Base-by-base conservation (phyloP, 768 basidiomycete species). In the Sistotremastrum niveocremeum region DNA sequence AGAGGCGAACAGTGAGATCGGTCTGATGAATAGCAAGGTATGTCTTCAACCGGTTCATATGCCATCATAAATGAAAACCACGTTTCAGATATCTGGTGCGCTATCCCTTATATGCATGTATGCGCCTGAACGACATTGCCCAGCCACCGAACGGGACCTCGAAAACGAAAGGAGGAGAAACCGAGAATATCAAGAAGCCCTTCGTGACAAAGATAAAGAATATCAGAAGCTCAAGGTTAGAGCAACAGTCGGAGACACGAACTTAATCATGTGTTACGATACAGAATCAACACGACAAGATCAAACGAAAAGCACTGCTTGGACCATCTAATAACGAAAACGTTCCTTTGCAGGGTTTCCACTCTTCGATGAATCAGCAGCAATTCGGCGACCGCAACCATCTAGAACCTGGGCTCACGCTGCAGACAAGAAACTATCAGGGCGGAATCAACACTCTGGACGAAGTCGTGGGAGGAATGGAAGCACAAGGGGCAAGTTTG, bases 1-100 rank as follows among this genome's bases (percentile, higher is more conserved):
- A 62, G 87, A 90, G 77, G 87, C 87, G 4, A 86, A 88, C 49
- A 73, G 79, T 31, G 84, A 89, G 62, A 75, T 89, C 10, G 70
- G 62, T 48, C 66, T 89, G 31, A 62, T 89, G 34, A 77, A 70
- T 51, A 74, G 72, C 56, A 90, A 89, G 62, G 67, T 75, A 37
- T 59, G 72, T 54, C 79, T 84, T 81, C 60, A 46, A 63, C 43
- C 6, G 20, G 20, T 20, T 20, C 20, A 20, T 20, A 20, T 20
- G 20, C 20, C 20, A 20, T 20, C 20, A 20, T 20, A 20, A 20
- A 20, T 20, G 20, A 20, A 20, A 20, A 20, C 20, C 20, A 20
- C 20, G 31, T 5, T 29, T 45, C 49, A 40, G 12, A 12, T 34
- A 12, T 20, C 32, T 31, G 12, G 30, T 34, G 34, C 34, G 28